phyloP scores from a whole-genome alignment of 169 alveolate species.

The Pseudocohnilembus persalinus region DNA sequence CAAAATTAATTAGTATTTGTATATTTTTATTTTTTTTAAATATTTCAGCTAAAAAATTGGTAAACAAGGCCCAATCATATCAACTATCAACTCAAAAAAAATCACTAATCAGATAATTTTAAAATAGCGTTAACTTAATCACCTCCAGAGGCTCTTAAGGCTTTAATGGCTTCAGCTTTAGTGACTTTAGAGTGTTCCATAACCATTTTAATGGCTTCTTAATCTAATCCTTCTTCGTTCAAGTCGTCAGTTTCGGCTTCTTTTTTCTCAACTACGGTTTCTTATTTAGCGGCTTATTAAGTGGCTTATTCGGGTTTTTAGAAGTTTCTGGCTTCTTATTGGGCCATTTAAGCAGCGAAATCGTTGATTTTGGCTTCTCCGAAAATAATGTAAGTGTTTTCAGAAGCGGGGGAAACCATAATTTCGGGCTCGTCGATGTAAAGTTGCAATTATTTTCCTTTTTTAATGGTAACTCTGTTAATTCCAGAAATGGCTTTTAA shows the following conservation, averaged over 20 bases:
- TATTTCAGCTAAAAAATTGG: too few relatives aligned
- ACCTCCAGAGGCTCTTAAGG: constrained; percentile 84
- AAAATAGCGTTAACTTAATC: constrained; percentile 89
- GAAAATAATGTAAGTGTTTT: constrained; percentile 92
- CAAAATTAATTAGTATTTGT: too few relatives aligned
- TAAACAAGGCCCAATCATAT: too few relatives aligned
- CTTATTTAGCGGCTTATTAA: constrained; percentile 18
- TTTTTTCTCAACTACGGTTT: constrained; percentile 40
- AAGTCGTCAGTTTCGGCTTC: constrained; percentile 67
- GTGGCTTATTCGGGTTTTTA: constrained; percentile 43
- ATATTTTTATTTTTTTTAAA: too few relatives aligned
- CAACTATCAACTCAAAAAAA: too few relatives aligned
- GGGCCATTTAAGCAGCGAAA: constrained; percentile 69
- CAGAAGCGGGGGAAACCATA: constrained; percentile 90
- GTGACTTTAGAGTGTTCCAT: constrained; percentile 89
- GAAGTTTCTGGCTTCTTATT: constrained; percentile 74
- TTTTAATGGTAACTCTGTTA: constrained; percentile 91
- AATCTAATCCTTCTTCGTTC: constrained; percentile 77
- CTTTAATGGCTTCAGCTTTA: constrained; percentile 87
- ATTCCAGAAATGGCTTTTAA: constrained; percentile 91
- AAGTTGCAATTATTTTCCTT: constrained; percentile 89
- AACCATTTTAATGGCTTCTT: constrained; percentile 87
- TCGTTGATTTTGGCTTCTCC: constrained; percentile 97
- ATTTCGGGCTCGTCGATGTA: constrained; percentile 95
- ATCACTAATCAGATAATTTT: neutral